Conservation (phyloP, 2,329 filamentous ascomycete genomes). For the Ceratocystis harringtonii region DNA sequence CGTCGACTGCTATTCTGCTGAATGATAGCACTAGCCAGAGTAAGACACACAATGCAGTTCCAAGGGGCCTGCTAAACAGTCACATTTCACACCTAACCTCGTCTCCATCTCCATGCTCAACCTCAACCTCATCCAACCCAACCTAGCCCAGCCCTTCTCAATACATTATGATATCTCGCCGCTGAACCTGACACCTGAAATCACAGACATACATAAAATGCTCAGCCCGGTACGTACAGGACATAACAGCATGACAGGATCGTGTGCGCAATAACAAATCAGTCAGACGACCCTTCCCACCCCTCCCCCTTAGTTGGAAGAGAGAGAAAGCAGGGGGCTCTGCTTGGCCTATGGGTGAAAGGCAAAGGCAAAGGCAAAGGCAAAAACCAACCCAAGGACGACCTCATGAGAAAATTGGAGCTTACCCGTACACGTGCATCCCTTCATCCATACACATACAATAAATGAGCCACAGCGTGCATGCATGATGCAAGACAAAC, state of each 20-base stretch:
- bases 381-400: not conserved
- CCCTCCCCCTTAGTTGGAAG: not conserved
- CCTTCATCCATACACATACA: too few relatives aligned
- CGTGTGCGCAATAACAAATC: not conserved
- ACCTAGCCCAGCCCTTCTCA: not conserved
- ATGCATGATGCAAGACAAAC: not conserved
- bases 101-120: too few relatives aligned
- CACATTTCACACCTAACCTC: not conserved
- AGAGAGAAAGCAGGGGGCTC: not conserved
- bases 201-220: not conserved
- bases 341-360: too few relatives aligned
- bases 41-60: not conserved
- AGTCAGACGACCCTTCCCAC: not conserved
- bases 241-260: too few relatives aligned
- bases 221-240: not conserved
- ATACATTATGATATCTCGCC: not conserved
- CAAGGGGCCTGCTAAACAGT: not conserved
- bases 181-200: not conserved
- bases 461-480: not conserved
- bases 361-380: too few relatives aligned
- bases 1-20: not conserved
- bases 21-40: not conserved
- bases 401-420: not conserved
- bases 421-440: not conserved
- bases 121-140: too few relatives aligned